A percentile compares a stretch with the other conserved stretches of the same genome.
Conservation (phyloP, 106 monocot genomes). For the Allium sativum region DNA sequence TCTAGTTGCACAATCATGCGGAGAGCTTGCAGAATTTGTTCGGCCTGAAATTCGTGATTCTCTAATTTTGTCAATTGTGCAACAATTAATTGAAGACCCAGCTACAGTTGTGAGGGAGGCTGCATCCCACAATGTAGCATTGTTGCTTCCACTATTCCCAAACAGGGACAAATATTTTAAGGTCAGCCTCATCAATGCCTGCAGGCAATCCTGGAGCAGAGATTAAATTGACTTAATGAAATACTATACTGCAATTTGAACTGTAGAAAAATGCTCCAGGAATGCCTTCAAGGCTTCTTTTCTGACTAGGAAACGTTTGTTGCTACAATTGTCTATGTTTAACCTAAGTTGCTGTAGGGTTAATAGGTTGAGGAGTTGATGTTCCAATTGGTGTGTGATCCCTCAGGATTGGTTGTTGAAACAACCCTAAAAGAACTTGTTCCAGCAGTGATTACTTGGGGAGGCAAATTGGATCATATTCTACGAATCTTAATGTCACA, state of each 20-base stretch:
- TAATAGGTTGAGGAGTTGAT: conserved; percentile 87
- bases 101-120: conserved; percentile 93
- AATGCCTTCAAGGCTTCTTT: conserved; percentile 32
- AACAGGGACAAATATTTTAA: conserved; percentile 98
- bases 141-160: conserved; percentile 92
- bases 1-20: conserved; percentile 97
- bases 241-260: conserved; percentile 72
- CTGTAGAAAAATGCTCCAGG: conserved; percentile 62
- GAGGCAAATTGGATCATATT: conserved; percentile 78
- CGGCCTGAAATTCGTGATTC: conserved; percentile 96
- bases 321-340: conserved; percentile 4
- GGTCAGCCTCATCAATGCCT: conserved; percentile 94
- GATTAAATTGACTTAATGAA: conserved; percentile 67
- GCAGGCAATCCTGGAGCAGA: conserved; percentile 88
- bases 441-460: conserved; percentile 84
- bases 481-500: conserved; percentile 64
- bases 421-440: conserved; percentile 71
- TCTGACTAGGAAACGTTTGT: conserved; percentile 9
- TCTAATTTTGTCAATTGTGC: conserved; percentile 91
- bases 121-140: conserved; percentile 85
- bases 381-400: conserved; percentile 90
- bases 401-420: conserved; percentile 85
- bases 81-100: conserved; percentile 90
- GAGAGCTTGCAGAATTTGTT: conserved; percentile 89
- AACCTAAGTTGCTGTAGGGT: conserved; percentile 18